Evolutionary conservation across 345 rosid species (phyloP).

Genomic region (Pugionium dolabratum): DNA sequence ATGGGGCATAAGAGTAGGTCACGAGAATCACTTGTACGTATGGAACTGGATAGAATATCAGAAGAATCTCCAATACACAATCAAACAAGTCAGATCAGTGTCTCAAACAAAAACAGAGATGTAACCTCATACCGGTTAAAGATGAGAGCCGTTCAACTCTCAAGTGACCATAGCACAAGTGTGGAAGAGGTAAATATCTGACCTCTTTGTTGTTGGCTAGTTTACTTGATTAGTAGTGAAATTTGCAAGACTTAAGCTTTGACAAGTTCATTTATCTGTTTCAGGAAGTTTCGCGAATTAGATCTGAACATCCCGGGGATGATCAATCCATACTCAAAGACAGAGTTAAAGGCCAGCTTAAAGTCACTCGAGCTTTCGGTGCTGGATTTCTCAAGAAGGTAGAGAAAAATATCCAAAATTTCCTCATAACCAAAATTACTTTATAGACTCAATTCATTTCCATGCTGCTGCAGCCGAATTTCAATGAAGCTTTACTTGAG

Average conservation of each 20-base stretch:
- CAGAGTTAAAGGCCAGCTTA: slow-evolving; percentile 91
- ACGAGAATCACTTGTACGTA: slow-evolving; percentile 76
- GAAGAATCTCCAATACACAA: slow-evolving; percentile 96
- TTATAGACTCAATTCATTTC: background rate
- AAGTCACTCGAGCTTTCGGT: slow-evolving; percentile 94
- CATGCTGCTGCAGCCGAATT: slow-evolving; percentile 60
- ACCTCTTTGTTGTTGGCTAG: background rate
- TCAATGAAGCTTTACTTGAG: slow-evolving; percentile 84
- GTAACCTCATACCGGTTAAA: slow-evolving; percentile 77
- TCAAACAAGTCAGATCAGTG: slow-evolving; percentile 63
- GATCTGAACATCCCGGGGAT: slow-evolving; percentile 86
- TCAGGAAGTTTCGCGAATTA: slow-evolving; percentile 84
- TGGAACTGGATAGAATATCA: slow-evolving; percentile 96
- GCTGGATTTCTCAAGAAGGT: slow-evolving; percentile 96
- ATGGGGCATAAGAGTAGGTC: slow-evolving; percentile 73
- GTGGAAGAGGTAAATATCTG: slow-evolving; percentile 66
- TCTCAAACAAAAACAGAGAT: slow-evolving; percentile 82
- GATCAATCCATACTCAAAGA: slow-evolving; percentile 74
- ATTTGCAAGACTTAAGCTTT: background rate
- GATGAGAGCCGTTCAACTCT: slow-evolving; percentile 96
- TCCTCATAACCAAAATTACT: background rate
- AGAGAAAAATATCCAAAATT: slow-evolving; percentile 27
- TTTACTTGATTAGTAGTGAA: slow-evolving; percentile 8
- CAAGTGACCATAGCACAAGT: slow-evolving; percentile 91
- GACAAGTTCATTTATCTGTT: slow-evolving; percentile 8